Conservation (phyloP, 177 flowering plant genomes). For the Tripterygium wilfordii region DNA sequence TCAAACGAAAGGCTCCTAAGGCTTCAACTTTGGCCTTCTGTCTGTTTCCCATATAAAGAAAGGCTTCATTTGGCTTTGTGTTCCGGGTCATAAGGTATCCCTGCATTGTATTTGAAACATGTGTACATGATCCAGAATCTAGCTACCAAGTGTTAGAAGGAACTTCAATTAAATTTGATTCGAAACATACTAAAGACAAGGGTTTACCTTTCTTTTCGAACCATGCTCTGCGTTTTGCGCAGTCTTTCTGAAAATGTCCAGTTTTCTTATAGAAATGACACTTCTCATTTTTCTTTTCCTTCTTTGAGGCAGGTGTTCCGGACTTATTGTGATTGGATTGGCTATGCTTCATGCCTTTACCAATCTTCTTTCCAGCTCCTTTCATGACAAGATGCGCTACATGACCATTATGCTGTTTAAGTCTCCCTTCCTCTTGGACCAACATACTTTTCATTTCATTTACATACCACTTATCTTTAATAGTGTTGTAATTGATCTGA, state of each 20-base stretch:
- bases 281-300: neutral
- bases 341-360: neutral
- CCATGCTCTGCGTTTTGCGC: conserved; percentile 1
- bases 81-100: conserved; percentile 3
- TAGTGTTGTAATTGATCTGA: conserved; percentile 3
- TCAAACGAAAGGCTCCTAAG: conserved; percentile 18
- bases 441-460: neutral
- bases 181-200: neutral
- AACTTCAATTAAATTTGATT: conserved; percentile 1
- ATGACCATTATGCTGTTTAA: neutral
- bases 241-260: conserved; percentile 4
- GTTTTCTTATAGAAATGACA: conserved; percentile 3
- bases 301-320: neutral
- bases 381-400: neutral
- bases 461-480: conserved; percentile 1
- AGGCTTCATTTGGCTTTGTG: conserved; percentile 9
- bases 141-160: conserved; percentile 5
- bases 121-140: conserved; percentile 4
- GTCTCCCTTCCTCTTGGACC: conserved; percentile 5
- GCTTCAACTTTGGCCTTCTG: conserved; percentile 15
- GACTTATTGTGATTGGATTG: neutral
- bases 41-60: conserved; percentile 16
- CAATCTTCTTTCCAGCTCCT: neutral
- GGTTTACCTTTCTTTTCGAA: conserved; percentile 3
- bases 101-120: conserved; percentile 4